Conservation (phyloP, 345 rosid species). For the Streptanthus diversifolius region DNA sequence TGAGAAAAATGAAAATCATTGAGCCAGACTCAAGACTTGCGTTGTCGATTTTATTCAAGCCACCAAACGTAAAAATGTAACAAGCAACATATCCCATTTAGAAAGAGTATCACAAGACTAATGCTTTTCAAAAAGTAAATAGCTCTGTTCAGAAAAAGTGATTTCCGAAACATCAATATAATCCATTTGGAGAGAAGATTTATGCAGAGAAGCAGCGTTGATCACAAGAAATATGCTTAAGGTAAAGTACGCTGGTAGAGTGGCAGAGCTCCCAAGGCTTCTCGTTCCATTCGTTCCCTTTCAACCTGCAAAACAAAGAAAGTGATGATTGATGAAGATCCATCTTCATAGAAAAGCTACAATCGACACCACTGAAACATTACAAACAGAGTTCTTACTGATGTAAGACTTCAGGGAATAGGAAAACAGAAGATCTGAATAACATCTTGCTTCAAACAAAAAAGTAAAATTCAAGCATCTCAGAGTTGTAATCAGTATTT, state of each 20-base stretch:
- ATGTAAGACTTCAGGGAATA: background rate
- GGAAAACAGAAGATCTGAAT: background rate
- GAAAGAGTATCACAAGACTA: slow-evolving; percentile 3
- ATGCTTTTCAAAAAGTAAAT: background rate
- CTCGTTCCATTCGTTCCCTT: slow-evolving; percentile 78
- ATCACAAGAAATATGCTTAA: slow-evolving; percentile 31
- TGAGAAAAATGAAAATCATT: background rate
- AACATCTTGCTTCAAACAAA: background rate
- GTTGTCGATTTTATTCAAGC: slow-evolving; percentile 12
- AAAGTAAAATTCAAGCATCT: background rate
- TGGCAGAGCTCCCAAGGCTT: slow-evolving; percentile 91
- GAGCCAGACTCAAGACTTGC: slow-evolving; percentile 2
- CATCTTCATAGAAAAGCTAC: background rate
- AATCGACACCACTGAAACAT: background rate
- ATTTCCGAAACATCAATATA: slow-evolving; percentile 5
- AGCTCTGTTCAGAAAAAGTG: background rate
- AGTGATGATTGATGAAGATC: background rate
- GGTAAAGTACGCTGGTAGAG: slow-evolving; percentile 85
- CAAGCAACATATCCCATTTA: slow-evolving; percentile 15
- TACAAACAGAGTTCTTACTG: background rate
- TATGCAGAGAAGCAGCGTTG: slow-evolving; percentile 16
- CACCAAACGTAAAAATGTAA: slow-evolving; percentile 1
- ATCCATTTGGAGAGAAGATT: slow-evolving; percentile 13
- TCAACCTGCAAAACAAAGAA: slow-evolving; percentile 54
- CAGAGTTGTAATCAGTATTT: background rate